A percentile compares a stretch with the other conserved stretches of the same genome.
Conservation (phyloP, 1,284 basidiomycete species). For the Ceratobasidium sp. region DNA sequence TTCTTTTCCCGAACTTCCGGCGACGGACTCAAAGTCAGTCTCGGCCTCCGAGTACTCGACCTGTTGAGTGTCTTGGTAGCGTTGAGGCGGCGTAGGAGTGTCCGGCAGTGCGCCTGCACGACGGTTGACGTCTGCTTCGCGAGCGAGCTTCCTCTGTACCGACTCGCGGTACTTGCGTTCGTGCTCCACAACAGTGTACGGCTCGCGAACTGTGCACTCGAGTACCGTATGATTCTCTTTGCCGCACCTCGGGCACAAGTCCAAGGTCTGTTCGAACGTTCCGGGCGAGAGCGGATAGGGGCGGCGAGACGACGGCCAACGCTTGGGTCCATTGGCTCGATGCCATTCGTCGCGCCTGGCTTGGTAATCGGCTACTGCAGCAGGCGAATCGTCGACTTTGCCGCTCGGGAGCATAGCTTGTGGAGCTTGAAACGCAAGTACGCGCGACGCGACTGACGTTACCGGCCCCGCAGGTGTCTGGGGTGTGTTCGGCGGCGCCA, state of each 20-base stretch:
- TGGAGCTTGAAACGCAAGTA: too few species aligned
- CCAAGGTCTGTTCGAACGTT: not conserved
- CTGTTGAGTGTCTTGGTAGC: not conserved
- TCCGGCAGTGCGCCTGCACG: not conserved
- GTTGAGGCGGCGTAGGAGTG: not conserved
- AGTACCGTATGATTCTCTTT: not conserved
- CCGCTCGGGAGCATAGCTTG: too few species aligned
- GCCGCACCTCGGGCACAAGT: not conserved
- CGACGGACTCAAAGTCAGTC: not conserved
- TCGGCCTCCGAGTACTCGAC: not conserved
- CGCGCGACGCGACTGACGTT: too few species aligned
- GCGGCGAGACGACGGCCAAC: not conserved
- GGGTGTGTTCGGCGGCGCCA: too few species aligned
- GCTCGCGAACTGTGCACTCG: not conserved
- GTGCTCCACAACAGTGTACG: not conserved
- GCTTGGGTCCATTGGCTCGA: too few species aligned
- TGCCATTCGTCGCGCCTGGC: not conserved
- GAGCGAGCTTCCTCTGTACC: not conserved
- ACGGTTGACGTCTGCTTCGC: not conserved
- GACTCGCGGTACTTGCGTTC: not conserved
- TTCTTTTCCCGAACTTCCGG: not conserved
- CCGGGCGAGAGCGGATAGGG: conserved; percentile 1
- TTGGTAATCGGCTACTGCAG: too few species aligned
- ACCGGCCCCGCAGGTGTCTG: too few species aligned
- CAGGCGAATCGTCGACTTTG: too few species aligned